phyloP scores from a whole-genome alignment of 805 yeast species.

The Metschnikowia henanensis region DNA sequence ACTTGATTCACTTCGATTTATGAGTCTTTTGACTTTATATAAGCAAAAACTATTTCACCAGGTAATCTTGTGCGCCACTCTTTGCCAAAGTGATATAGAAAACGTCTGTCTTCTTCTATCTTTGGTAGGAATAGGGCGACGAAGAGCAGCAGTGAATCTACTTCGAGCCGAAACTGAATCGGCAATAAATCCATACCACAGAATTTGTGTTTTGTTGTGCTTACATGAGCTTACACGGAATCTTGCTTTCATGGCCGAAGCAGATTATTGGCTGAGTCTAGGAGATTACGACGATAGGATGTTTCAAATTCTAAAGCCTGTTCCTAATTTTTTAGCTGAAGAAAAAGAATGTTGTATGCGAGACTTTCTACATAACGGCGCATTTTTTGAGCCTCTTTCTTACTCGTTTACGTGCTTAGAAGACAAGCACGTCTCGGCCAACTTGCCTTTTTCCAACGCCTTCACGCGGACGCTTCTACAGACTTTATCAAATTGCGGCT shows the following conservation, averaged over 20 bases:
- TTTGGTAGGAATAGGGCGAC: constrained; percentile 14
- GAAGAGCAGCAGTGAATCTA: constrained; percentile 7
- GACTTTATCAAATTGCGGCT: background rate
- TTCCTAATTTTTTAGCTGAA: background rate
- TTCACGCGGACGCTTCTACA: background rate
- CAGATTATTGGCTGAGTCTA: constrained; percentile 10
- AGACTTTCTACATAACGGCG: constrained; percentile 1
- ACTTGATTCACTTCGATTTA: no score
- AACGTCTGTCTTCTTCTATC: constrained; percentile 8
- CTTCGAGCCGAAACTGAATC: constrained; percentile 10
- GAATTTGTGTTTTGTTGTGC: constrained; percentile 5
- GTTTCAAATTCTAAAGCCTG: background rate
- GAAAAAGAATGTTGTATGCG: background rate
- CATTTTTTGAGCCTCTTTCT: constrained; percentile 7
- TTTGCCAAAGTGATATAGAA: constrained; percentile 9
- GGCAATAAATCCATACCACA: constrained; percentile 4
- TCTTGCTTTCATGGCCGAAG: constrained; percentile 1
- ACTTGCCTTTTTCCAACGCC: background rate
- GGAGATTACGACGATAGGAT: background rate
- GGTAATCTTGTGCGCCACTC: constrained; percentile 5
- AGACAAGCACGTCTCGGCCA: background rate
- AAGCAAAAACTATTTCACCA: constrained; percentile 8
- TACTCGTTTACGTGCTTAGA: constrained; percentile 1
- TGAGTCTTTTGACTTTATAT: constrained; percentile 6
- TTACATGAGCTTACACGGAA: constrained; percentile 8